A percentile compares a stretch with the other conserved stretches of the same genome.
Conservation (phyloP, 352 stramenopile genomes). For the Pythium oligandrum region DNA sequence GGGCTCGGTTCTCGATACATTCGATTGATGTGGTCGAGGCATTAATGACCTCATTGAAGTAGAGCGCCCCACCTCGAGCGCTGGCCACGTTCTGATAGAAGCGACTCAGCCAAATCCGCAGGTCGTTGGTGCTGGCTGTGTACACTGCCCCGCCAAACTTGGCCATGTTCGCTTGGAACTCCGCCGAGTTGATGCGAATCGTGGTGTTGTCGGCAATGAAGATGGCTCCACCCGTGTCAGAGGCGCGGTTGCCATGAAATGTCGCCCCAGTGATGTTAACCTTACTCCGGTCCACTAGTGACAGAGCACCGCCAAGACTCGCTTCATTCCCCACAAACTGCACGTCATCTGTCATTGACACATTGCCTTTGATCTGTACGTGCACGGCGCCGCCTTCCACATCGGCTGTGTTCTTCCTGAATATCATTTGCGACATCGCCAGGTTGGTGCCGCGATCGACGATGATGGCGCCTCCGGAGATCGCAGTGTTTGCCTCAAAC, state of each 20-base stretch:
- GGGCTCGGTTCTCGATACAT: constrained; percentile 33
- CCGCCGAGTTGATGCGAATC: constrained; percentile 11
- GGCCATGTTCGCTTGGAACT: constrained; percentile 28
- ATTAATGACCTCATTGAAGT: constrained; percentile 28
- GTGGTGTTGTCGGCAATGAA: constrained; percentile 22
- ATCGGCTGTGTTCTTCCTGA: constrained; percentile 43
- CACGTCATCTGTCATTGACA: not conserved
- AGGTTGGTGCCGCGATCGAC: constrained; percentile 29
- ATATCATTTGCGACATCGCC: constrained; percentile 17
- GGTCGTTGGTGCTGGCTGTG: constrained; percentile 13
- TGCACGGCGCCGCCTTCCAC: constrained; percentile 38
- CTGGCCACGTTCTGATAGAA: constrained; percentile 34
- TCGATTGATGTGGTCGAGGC: constrained; percentile 17
- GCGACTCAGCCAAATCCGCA: constrained; percentile 13
- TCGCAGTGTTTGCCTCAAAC: constrained; percentile 46
- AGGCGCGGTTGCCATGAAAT: constrained; percentile 24
- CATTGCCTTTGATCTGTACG: constrained; percentile 6
- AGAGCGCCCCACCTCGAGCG: constrained; percentile 42
- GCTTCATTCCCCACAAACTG: constrained; percentile 41
- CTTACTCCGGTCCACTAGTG: not conserved
- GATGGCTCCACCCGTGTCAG: constrained; percentile 25
- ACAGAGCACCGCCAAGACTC: constrained; percentile 24
- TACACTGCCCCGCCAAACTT: constrained; percentile 35
- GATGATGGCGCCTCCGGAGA: constrained; percentile 37
- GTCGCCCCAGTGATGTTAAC: constrained; percentile 9